Conservation (phyloP, 352 stramenopile genomes). For the Pelagophyceae sp. region DNA sequence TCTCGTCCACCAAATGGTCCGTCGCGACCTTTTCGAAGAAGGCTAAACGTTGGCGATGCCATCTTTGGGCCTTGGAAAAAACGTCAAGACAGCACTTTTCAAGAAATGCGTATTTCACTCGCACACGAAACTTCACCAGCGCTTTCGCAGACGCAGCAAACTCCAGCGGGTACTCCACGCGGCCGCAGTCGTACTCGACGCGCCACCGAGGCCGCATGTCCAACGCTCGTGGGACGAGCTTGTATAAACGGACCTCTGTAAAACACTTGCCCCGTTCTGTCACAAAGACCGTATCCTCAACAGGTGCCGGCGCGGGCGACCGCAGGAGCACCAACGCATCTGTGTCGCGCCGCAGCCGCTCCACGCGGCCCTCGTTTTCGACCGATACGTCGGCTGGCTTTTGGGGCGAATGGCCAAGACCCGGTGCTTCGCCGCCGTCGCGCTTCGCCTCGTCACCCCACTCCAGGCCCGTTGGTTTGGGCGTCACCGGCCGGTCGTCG, state of each 20-base stretch:
- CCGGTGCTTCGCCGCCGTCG: too few species aligned
- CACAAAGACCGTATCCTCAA: neutral
- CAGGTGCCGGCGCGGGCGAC: too few species aligned
- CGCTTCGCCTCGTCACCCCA: neutral
- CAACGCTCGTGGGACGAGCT: conserved; percentile 20
- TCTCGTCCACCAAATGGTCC: conserved; percentile 32
- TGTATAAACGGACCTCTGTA: conserved; percentile 20
- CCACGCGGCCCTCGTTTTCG: too few species aligned
- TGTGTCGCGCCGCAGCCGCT: too few species aligned
- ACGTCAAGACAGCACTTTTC: conserved; percentile 32
- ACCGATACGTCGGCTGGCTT: too few species aligned
- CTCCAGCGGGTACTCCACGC: conserved; percentile 18
- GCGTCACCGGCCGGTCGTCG: neutral
- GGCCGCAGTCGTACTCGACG: conserved; percentile 20
- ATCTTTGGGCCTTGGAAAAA: conserved; percentile 13
- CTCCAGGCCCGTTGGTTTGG: neutral
- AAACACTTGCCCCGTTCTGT: neutral
- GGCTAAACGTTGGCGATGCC: conserved; percentile 36
- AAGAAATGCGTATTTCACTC: conserved; percentile 26
- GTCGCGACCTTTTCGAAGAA: conserved; percentile 38
- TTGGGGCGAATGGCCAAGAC: too few species aligned
- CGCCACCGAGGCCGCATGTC: conserved; percentile 22
- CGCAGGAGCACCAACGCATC: too few species aligned
- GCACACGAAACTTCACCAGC: conserved; percentile 34
- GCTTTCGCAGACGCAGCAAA: neutral